These are phyloP conservation scores for Dactylonectria estremocensis DNA, from an alignment of 2,329 filamentous ascomycete genomes.

Conservation along the genomic window DNA sequence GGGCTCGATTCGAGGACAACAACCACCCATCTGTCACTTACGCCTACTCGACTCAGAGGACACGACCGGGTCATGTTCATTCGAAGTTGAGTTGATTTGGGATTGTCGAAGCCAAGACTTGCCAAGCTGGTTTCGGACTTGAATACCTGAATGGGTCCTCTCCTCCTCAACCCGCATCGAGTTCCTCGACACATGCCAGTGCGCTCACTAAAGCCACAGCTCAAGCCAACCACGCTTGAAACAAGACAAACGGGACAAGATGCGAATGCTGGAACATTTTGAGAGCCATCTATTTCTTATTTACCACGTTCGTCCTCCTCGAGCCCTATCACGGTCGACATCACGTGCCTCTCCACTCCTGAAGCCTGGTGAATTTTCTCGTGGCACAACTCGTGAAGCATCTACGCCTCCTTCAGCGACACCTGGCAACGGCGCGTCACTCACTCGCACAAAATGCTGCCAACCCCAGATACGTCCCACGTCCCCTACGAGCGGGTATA, in stretches of 20 bases:
- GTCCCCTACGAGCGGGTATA: conserved; percentile 92
- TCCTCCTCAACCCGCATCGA: not conserved
- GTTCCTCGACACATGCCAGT: not conserved
- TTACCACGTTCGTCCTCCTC: not conserved
- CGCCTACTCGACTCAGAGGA: not conserved
- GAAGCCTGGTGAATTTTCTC: conserved; percentile 27
- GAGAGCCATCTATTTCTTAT: not conserved
- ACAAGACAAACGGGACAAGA: not conserved
- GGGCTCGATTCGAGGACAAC: not conserved
- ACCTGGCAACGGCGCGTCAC: not conserved
- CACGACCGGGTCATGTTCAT: not conserved
- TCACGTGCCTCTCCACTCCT: conserved; percentile 44
- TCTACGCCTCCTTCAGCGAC: conserved; percentile 33
- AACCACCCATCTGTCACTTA: not conserved
- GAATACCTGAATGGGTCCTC: not conserved
- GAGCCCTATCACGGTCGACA: conserved; percentile 18
- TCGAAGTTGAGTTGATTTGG: not conserved
- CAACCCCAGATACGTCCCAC: conserved; percentile 94
- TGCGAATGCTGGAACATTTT: not conserved
- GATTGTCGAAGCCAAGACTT: not conserved
- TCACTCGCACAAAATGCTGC: conserved; percentile 75
- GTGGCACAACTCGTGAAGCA: conserved; percentile 33
- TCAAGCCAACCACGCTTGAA: not conserved
- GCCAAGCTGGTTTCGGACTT: too few relatives aligned
- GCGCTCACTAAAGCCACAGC: not conserved